Evolutionary conservation across 2,329 filamentous ascomycete species (phyloP), one percentile per base, ranked within the genome.

Genomic region (Proliferodiscus dingleyae): DNA sequence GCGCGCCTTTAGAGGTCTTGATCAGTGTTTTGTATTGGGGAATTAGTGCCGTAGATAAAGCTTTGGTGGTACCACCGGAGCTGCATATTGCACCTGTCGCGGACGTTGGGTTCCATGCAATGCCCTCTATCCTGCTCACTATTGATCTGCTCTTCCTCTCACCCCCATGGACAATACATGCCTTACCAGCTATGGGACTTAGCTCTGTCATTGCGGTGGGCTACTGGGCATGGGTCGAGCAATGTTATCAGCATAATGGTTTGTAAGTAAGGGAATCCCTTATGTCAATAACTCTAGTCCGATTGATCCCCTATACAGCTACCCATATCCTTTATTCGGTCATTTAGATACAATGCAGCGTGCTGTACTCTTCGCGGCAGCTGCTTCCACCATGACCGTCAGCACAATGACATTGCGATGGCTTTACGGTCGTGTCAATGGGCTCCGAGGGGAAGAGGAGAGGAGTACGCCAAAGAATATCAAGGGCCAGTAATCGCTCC

Each of bases 241-340:
- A 79, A 19, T 89, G 85, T 67, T 86, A 78, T 57, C 71, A 71
- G 36, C 70, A 76, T 48, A 89, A 89, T 57, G 79, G 82, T 60
- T 78, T 72, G 78, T 81, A 61, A 63, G 76, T 67, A 26, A 5
- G 3, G 9, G 16, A 9, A 3, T 7, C 29, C 19, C 10, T 28
- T 2, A 8, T 5, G 21, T 15, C 34, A 7, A 24, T 11, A 2
- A 11, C 10, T 7, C 23, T 6, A 19, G 18, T 23, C 24, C n/a
- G 43, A 11, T 45, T 55, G 41, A 59, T 39, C 2, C 24, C 7
- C 15, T 5, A 38, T 30, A n/a, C 56, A 85, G 82, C 72, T 94
- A 95, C 57, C 89, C 89, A 0, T 95, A 96, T 64, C 89, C 90
- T 1, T 75, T 95, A 21, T 91, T 96, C 53, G 81, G 73, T 7